phyloP scores from a whole-genome alignment of 2,329 filamentous ascomycete species.

The Apiospora hydei region DNA sequence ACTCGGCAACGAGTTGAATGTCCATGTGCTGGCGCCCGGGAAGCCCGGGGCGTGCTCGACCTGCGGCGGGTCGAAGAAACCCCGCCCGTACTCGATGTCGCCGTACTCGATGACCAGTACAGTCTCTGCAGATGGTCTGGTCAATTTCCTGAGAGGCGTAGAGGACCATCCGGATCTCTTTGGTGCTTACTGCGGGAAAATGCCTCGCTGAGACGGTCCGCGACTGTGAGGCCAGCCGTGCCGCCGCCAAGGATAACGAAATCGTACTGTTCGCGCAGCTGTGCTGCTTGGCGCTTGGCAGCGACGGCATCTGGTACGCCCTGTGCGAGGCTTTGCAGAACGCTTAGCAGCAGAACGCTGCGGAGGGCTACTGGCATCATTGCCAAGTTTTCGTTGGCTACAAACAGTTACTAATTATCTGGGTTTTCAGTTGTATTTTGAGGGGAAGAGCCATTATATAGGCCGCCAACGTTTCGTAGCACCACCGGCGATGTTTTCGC shows the following conservation, averaged over 20 bases:
- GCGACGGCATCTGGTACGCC: background rate
- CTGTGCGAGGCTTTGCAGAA: background rate
- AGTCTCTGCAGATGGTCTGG: constrained; percentile 27
- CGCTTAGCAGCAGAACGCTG: background rate
- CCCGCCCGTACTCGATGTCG: constrained; percentile 22
- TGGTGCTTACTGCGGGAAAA: constrained; percentile 37
- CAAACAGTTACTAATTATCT: background rate
- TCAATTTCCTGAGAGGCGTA: background rate
- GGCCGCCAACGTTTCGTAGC: background rate
- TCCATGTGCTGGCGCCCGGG: constrained; percentile 7
- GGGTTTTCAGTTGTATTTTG: background rate
- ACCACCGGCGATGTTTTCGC: background rate
- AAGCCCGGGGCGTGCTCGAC: background rate
- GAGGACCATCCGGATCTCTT: background rate
- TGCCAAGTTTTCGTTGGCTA: background rate
- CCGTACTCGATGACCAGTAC: constrained; percentile 32
- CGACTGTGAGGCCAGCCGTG: constrained; percentile 44
- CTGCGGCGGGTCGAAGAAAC: constrained; percentile 26
- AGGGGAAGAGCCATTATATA: background rate
- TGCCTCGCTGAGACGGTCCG: constrained; percentile 42
- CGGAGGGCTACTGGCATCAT: background rate
- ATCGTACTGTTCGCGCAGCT: constrained; percentile 40
- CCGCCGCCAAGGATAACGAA: constrained; percentile 44
- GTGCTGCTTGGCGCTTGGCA: constrained; percentile 35
- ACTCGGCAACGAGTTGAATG: background rate